Percentiles rank a stretch among this genome's conserved stretches.
These are phyloP conservation scores for Dioscorea dumetorum DNA, from an alignment of 106 monocot species.

Conservation along the genomic window DNA sequence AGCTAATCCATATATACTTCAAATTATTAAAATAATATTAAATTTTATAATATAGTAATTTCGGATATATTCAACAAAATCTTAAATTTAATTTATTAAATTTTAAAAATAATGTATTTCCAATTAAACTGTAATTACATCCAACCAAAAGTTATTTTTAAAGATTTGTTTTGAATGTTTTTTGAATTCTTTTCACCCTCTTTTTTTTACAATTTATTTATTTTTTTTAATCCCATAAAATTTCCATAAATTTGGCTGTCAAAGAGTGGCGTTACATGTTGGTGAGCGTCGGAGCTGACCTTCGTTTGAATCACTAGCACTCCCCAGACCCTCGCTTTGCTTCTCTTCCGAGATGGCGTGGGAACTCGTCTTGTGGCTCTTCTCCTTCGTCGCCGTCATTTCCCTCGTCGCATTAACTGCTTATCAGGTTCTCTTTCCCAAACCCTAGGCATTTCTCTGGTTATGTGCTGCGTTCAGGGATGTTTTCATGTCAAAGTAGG, in stretches of 20 bases:
- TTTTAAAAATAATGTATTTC: too few relatives aligned
- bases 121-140: too few relatives aligned
- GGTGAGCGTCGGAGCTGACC: background rate
- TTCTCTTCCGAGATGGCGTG: slow-evolving; percentile 16
- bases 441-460: background rate
- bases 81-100: too few relatives aligned
- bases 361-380: slow-evolving; percentile 36
- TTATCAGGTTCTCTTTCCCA: slow-evolving; percentile 21
- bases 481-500: background rate
- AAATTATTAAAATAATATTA: too few relatives aligned
- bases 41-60: too few relatives aligned
- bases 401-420: slow-evolving; percentile 23
- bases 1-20: too few relatives aligned
- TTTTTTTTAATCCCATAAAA: background rate
- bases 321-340: slow-evolving; percentile 1
- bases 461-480: background rate
- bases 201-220: too few relatives aligned
- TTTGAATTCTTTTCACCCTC: too few relatives aligned
- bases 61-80: too few relatives aligned
- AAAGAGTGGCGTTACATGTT: background rate
- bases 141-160: too few relatives aligned
- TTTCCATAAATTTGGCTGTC: background rate
- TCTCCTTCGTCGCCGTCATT: slow-evolving; percentile 24
- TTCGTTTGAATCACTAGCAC: background rate
- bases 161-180: too few relatives aligned